Conservation (phyloP, 2,329 filamentous ascomycete genomes). For the Teratosphaeria viscida region DNA sequence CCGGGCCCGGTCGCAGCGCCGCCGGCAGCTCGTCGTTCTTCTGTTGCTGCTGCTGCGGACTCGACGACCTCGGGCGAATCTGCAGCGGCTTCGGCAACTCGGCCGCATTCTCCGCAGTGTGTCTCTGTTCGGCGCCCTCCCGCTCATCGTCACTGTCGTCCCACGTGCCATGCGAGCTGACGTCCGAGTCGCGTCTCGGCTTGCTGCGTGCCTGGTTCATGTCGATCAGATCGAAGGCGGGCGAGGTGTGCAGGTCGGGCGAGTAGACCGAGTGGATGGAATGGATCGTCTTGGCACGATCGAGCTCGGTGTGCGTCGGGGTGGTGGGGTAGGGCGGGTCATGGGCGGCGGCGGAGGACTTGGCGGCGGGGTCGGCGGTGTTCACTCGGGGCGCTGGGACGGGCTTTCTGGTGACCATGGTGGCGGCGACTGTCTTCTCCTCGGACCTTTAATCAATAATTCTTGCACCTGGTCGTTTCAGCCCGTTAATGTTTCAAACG, state of each 20-base stretch:
- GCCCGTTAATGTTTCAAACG: neutral
- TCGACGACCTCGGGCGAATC: slow-evolving; percentile 13
- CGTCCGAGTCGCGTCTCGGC: slow-evolving; percentile 25
- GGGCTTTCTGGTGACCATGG: slow-evolving; percentile 37
- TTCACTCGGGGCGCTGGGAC: slow-evolving; percentile 22
- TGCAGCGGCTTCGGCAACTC: slow-evolving; percentile 21
- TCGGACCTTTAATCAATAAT: no score
- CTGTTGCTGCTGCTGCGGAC: neutral
- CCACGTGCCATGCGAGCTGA: slow-evolving; percentile 27
- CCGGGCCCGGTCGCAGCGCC: slow-evolving; percentile 17
- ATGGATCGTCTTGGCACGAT: slow-evolving; percentile 15
- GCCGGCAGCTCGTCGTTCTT: slow-evolving; percentile 16
- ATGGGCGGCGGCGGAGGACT: neutral
- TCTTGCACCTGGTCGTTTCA: neutral
- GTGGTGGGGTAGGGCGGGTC: slow-evolving; percentile 37
- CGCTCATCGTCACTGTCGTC: slow-evolving; percentile 14
- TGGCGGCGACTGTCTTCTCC: slow-evolving; percentile 1
- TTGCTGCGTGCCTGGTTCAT: slow-evolving; percentile 18
- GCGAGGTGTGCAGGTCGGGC: slow-evolving; percentile 25
- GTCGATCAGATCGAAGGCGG: slow-evolving; percentile 32
- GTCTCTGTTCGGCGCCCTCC: slow-evolving; percentile 1
- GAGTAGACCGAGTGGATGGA: slow-evolving; percentile 21
- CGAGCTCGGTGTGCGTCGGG: slow-evolving; percentile 22
- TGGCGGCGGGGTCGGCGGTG: slow-evolving; percentile 31
- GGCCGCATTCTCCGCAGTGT: slow-evolving; percentile 8